A percentile compares a stretch with the other conserved stretches of the same genome.
Evolutionary conservation across 139 green algal species (phyloP).

Genomic region (Chlamydomonas asymmetrica): DNA sequence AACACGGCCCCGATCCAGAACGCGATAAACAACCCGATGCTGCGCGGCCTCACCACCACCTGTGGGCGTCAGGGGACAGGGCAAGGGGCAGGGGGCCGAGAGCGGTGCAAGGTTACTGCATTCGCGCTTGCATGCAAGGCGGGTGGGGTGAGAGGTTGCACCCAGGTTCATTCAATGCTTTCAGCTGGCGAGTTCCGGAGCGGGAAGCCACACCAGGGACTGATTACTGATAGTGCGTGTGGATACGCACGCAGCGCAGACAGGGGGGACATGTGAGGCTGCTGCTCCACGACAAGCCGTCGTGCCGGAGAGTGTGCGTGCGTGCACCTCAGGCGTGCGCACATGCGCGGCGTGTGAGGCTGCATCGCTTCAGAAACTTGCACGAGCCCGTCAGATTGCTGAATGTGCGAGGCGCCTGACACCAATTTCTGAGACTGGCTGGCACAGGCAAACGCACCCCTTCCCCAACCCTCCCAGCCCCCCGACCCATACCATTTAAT

Average conservation of each 20-base stretch:
- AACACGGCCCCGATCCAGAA: constrained; percentile 25
- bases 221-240: neutral
- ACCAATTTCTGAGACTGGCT: neutral
- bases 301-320: no score
- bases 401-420: no score
- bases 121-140: neutral
- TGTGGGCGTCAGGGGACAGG: neutral
- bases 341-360: no score
- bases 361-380: no score
- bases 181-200: neutral
- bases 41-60: constrained; percentile 26
- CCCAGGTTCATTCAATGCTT: neutral
- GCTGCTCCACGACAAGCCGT: no score
- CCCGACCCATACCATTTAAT: no score
- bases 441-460: neutral
- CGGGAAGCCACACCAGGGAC: neutral
- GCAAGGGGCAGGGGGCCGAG: neutral
- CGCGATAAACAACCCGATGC: neutral
- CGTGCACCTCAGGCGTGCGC: no score
- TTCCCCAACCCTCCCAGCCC: neutral
- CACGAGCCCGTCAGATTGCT: no score
- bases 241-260: no score
- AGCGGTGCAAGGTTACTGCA: neutral
- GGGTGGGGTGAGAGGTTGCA: neutral
- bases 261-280: no score